Conservation (phyloP, 2,329 filamentous ascomycete species). For the Ophiostoma tasmaniense region DNA sequence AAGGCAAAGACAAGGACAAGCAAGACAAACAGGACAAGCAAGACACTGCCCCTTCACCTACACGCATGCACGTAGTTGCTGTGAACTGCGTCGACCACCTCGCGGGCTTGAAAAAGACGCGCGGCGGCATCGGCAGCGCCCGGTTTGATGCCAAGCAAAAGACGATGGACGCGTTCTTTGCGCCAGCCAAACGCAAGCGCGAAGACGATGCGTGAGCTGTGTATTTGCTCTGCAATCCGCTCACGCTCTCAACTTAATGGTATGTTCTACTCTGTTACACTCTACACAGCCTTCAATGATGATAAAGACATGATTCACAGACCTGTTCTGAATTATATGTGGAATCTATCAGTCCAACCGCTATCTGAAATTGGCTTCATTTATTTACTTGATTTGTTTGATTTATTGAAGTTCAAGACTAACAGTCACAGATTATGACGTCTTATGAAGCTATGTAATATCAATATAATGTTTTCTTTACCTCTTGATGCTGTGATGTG, state of each 20-base stretch:
- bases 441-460: background rate
- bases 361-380: slow-evolving; percentile 54
- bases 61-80: slow-evolving; percentile 39
- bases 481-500: background rate
- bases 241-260: slow-evolving; percentile 24
- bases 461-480: slow-evolving; percentile 3
- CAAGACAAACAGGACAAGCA: background rate
- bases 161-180: slow-evolving; percentile 69
- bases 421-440: slow-evolving; percentile 5
- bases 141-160: slow-evolving; percentile 67
- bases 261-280: slow-evolving; percentile 25
- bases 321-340: slow-evolving; percentile 75
- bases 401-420: slow-evolving; percentile 5
- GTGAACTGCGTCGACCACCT: slow-evolving; percentile 69
- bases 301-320: slow-evolving; percentile 64
- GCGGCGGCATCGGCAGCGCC: slow-evolving; percentile 73
- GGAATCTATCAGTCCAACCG: slow-evolving; percentile 68
- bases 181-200: slow-evolving; percentile 39
- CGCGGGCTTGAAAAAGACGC: slow-evolving; percentile 63
- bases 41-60: background rate
- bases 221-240: background rate
- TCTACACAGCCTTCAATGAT: slow-evolving; percentile 46
- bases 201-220: background rate
- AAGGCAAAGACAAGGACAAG: background rate
- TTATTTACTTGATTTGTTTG: slow-evolving; percentile 11